phyloP scores from a whole-genome alignment of 2,329 filamentous ascomycete genomes.

The Ceratocystis alfenasii region DNA sequence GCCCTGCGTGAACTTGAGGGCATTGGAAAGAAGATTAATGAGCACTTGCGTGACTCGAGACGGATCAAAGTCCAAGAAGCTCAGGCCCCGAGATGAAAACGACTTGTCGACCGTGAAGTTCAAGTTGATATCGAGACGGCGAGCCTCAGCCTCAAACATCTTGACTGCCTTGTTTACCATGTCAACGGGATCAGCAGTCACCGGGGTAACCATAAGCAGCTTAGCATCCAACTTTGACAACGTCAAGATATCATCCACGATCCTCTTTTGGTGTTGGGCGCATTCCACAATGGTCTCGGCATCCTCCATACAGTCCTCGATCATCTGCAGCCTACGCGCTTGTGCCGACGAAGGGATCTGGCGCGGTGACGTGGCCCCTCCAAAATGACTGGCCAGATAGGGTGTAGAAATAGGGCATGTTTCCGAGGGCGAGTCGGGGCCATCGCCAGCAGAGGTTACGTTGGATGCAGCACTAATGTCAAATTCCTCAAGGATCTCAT shows the following conservation, averaged over 20 bases:
- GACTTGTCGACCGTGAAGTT: conserved; percentile 51
- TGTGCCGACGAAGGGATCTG: conserved; percentile 1
- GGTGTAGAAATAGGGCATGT: not conserved
- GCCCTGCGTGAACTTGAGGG: conserved; percentile 66
- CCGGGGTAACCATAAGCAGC: conserved; percentile 59
- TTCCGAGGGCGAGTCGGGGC: conserved; percentile 19
- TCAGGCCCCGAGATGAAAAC: conserved; percentile 44
- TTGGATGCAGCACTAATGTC: conserved; percentile 29
- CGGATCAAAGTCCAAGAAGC: conserved; percentile 59
- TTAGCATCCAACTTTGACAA: conserved; percentile 66
- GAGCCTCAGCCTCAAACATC: conserved; percentile 67
- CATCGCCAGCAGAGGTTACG: conserved; percentile 9
- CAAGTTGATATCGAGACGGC: conserved; percentile 56
- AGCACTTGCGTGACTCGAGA: conserved; percentile 65
- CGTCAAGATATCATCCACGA: conserved; percentile 64
- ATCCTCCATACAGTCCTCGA: conserved; percentile 51
- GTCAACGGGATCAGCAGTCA: conserved; percentile 53
- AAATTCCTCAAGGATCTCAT: conserved; percentile 28
- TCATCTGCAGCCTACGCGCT: conserved; percentile 12
- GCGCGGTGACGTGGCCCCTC: conserved; percentile 8
- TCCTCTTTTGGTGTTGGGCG: conserved; percentile 67
- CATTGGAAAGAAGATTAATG: conserved; percentile 70
- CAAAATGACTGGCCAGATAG: not conserved
- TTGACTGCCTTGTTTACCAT: conserved; percentile 57
- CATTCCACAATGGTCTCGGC: conserved; percentile 68